Evolutionary conservation across 805 yeast species (phyloP).

Genomic region (Wickerhamiella lipophila): DNA sequence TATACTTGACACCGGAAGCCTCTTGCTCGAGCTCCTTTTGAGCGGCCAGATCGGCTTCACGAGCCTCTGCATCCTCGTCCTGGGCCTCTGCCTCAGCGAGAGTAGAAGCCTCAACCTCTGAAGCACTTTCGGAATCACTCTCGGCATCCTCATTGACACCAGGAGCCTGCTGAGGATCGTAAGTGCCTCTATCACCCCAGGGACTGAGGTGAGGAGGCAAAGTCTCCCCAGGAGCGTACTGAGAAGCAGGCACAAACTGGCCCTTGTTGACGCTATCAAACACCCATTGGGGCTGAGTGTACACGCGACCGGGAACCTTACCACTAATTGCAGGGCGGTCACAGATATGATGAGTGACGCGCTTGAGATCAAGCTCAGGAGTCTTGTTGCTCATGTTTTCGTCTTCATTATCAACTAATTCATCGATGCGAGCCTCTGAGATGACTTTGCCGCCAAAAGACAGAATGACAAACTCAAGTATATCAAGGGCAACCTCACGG

Average conservation of each 20-base stretch:
- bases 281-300: constrained; percentile 96
- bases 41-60: constrained; percentile 37
- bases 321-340: constrained; percentile 76
- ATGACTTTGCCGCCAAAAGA: constrained; percentile 78
- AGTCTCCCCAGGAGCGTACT: constrained; percentile 86
- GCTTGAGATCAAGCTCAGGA: constrained; percentile 40
- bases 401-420: constrained; percentile 39
- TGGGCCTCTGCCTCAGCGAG: constrained; percentile 20
- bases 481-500: constrained; percentile 89
- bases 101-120: constrained; percentile 33
- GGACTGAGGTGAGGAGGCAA: constrained; percentile 96
- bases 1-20: constrained; percentile 71
- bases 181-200: constrained; percentile 93
- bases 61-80: constrained; percentile 24
- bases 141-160: constrained; percentile 38
- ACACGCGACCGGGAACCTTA: constrained; percentile 82
- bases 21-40: constrained; percentile 83
- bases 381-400: constrained; percentile 33
- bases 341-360: constrained; percentile 82
- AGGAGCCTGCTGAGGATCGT: constrained; percentile 48
- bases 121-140: constrained; percentile 37
- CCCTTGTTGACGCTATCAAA: constrained; percentile 81
- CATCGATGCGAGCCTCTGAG: constrained; percentile 81
- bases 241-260: constrained; percentile 58
- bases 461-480: constrained; percentile 73